Percentiles rank a stretch among this genome's conserved stretches.
phyloP scores from a whole-genome alignment of 208 protist genomes.

The Crithidia brevicula region DNA sequence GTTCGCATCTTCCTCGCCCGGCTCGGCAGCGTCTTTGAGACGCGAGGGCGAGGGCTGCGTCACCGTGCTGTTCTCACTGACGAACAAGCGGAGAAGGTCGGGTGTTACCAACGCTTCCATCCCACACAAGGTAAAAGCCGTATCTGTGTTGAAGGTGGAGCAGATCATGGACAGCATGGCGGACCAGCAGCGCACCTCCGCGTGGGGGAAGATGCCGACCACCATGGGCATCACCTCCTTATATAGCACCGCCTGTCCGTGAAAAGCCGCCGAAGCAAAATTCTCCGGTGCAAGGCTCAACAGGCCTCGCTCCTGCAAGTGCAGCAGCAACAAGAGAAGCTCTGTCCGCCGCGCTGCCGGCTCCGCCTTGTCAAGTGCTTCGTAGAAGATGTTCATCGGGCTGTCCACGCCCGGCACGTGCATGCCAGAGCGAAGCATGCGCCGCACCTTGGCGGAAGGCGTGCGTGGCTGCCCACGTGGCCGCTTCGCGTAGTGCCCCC shows the following conservation, averaged over 20 bases:
- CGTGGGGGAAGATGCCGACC: slow-evolving; percentile 64
- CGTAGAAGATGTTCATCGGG: slow-evolving; percentile 36
- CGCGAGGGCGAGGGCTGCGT: no score
- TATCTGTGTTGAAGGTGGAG: slow-evolving; percentile 61
- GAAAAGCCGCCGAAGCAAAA: slow-evolving; percentile 28
- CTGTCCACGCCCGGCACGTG: slow-evolving; percentile 23
- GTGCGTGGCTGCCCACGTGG: slow-evolving; percentile 25
- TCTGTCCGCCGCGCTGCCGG: slow-evolving; percentile 28
- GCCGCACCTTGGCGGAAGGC: slow-evolving; percentile 13
- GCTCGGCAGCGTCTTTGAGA: not conserved
- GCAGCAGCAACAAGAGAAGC: slow-evolving; percentile 22
- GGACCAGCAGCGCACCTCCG: slow-evolving; percentile 67
- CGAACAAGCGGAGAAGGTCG: slow-evolving; percentile 6
- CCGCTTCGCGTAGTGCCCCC: slow-evolving; percentile 24
- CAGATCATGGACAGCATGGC: slow-evolving; percentile 55
- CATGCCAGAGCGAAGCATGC: slow-evolving; percentile 17
- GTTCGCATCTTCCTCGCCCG: not conserved
- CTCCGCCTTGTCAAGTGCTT: slow-evolving; percentile 37
- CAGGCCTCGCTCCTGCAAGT: slow-evolving; percentile 34
- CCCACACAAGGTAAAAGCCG: slow-evolving; percentile 60
- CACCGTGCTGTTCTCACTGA: no score
- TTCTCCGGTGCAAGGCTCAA: slow-evolving; percentile 38
- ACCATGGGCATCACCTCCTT: slow-evolving; percentile 64
- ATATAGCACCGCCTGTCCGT: slow-evolving; percentile 59
- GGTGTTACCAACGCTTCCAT: slow-evolving; percentile 34